Evolutionary conservation across 305 asterid species (phyloP), one percentile per base, ranked within the genome.

Genomic region (Lippia alba): DNA sequence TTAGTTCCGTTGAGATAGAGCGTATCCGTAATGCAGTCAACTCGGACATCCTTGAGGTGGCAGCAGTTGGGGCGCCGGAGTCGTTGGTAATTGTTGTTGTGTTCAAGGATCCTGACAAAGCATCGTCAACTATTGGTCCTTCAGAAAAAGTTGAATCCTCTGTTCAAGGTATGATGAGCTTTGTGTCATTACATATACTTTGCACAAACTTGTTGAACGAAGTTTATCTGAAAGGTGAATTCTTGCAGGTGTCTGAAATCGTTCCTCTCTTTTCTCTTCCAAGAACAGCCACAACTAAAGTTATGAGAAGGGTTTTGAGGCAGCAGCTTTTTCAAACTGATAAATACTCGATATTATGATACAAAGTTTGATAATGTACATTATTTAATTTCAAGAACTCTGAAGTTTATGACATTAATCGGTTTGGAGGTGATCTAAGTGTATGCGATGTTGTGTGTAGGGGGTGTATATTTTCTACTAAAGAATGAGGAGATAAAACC

Each of bases 241-340:
- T 64, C 56, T 80, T 79, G 77, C 90, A 94, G 98, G 99, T 91
- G 71, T 77, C 87, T 6, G 82, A 80, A 51, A 67, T 90, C 11
- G 82, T 86, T 59, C 78, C 74, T 56, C 79, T 94, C 3, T 80
- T 90, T 54, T 81, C 89, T 56, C 96, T 94, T 71, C 99, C 99
- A 15, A 88, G 99, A 86, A 94, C 99, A 61, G 97, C 99, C 70
- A 83, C 98, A 44, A 94, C 91, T 79, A 91, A 94, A 80, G 96
- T 91, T 0, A 90, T 91, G 98, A 83, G 99, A 81, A 90, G 99
- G 83, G 74, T 91, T 62, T 64, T 94, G 64, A 48, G 99, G 51
- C 86, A 86, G 71, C 94, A 91, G 76, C 69, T 89, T 53, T 80
- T 86, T 55, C 88, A 82, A 69, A 67, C 48, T 54, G 86, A 77